These are phyloP conservation scores for Rhododendron molle DNA, from an alignment of 148 eudicot genomes.

Conservation along the genomic window DNA sequence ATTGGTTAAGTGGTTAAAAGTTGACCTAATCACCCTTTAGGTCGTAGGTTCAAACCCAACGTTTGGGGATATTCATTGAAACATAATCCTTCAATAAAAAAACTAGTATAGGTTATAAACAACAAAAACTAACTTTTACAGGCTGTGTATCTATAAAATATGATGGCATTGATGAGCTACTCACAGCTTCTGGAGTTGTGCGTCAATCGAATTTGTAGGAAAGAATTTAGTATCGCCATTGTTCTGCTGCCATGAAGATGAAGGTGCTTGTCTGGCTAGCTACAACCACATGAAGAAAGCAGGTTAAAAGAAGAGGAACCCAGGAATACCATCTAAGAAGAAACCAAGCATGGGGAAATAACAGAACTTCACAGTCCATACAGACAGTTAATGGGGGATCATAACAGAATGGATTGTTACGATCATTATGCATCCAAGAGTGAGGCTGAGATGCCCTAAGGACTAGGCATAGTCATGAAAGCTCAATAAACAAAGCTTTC, in stretches of 20 bases:
- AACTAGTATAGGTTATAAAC: neutral
- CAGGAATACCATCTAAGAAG: neutral
- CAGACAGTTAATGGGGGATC: neutral
- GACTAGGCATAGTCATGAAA: neutral
- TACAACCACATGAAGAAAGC: conserved; percentile 34
- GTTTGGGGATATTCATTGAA: neutral
- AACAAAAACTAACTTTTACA: neutral
- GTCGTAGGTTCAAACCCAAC: neutral
- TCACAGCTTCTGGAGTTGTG: conserved; percentile 74
- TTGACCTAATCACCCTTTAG: neutral
- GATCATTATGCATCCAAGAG: neutral
- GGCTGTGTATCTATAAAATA: neutral
- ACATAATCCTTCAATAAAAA: neutral
- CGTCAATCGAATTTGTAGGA: conserved; percentile 42
- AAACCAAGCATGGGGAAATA: neutral
- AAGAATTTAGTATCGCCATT: conserved; percentile 32
- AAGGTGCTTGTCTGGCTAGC: conserved; percentile 29
- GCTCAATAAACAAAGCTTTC: conserved; percentile 1
- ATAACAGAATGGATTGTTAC: neutral
- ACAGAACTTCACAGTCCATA: neutral
- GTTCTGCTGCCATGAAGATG: conserved; percentile 52
- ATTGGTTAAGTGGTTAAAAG: neutral
- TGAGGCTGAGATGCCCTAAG: neutral
- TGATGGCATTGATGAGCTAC: conserved; percentile 21
- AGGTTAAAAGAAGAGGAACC: neutral